These are phyloP conservation scores for Lathyrus oleraceus DNA, from an alignment of 306 rosid species.

Conservation along the genomic window DNA sequence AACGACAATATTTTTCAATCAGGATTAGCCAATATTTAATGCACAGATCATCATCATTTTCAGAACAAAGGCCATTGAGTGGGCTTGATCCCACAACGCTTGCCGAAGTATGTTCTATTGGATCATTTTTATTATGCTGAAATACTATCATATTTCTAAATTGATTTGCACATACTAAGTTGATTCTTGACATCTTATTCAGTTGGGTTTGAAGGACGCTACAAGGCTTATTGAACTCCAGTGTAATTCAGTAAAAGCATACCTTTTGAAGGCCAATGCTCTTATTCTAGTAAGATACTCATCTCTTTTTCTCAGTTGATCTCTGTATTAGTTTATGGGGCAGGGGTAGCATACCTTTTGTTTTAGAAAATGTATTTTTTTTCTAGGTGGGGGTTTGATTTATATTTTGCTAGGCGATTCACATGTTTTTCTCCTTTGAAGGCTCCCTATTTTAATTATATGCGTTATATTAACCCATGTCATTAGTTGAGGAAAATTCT, in stretches of 20 bases:
- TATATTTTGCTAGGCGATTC: slow-evolving; percentile 8
- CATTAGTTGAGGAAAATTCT: slow-evolving; percentile 2
- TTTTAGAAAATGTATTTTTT: neutral
- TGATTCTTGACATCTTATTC: slow-evolving; percentile 40
- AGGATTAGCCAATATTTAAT: slow-evolving; percentile 77
- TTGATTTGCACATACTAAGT: slow-evolving; percentile 22
- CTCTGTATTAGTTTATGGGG: slow-evolving; percentile 21
- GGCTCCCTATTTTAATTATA: neutral
- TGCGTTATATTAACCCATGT: neutral
- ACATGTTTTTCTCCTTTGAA: slow-evolving; percentile 17
- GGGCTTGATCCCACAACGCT: slow-evolving; percentile 95
- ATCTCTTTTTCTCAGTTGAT: neutral
- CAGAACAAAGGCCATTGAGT: slow-evolving; percentile 77
- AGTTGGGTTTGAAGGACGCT: slow-evolving; percentile 97
- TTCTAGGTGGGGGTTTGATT: neutral
- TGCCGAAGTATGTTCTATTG: slow-evolving; percentile 72
- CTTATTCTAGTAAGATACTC: slow-evolving; percentile 66
- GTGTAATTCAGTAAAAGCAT: slow-evolving; percentile 62
- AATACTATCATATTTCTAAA: slow-evolving; percentile 27
- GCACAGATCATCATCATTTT: slow-evolving; percentile 68
- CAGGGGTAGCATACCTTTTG: slow-evolving; percentile 26
- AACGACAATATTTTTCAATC: slow-evolving; percentile 38
- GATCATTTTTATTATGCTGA: slow-evolving; percentile 33
- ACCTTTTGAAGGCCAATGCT: slow-evolving; percentile 74
- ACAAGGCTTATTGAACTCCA: slow-evolving; percentile 62